Percentiles rank a stretch among this genome's conserved stretches.
Conservation (phyloP, 2,329 filamentous ascomycete species). For the Aspergillus calidoustus region DNA sequence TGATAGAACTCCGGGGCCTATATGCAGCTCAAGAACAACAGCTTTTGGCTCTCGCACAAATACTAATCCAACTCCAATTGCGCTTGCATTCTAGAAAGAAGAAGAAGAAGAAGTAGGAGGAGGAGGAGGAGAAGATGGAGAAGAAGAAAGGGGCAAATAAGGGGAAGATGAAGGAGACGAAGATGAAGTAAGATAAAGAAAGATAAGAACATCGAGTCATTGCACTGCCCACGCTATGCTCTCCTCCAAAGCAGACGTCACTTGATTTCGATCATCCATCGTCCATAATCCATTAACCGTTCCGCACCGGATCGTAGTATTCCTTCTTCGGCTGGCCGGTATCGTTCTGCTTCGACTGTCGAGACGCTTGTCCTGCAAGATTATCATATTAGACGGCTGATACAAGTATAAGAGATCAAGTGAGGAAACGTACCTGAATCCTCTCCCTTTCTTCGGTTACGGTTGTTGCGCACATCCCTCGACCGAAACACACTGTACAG, state of each 20-base stretch:
- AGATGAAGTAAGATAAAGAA: not conserved
- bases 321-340: conserved; percentile 36
- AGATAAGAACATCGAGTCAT: not conserved
- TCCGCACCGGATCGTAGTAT: conserved; percentile 49
- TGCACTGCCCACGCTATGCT: conserved; percentile 5
- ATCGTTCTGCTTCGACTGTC: conserved; percentile 30
- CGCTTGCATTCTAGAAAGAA: conserved; percentile 6
- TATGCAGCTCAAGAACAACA: not conserved
- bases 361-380: conserved; percentile 24
- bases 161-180: not conserved
- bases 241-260: not conserved
- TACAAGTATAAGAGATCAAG: not conserved
- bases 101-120: too few species aligned
- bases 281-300: conserved; percentile 28
- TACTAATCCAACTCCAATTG: conserved; percentile 1
- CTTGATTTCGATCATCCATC: not conserved
- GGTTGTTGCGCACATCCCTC: conserved; percentile 52
- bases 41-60: not conserved
- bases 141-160: not conserved
- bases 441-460: conserved; percentile 47
- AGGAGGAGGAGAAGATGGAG: too few species aligned
- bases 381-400: not conserved
- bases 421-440: conserved; percentile 19
- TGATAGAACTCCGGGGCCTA: not conserved
- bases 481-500: conserved; percentile 55